A percentile compares a stretch with the other conserved stretches of the same genome.
Conservation (phyloP, 2,329 filamentous ascomycete genomes). For the Clarireedia sp. region DNA sequence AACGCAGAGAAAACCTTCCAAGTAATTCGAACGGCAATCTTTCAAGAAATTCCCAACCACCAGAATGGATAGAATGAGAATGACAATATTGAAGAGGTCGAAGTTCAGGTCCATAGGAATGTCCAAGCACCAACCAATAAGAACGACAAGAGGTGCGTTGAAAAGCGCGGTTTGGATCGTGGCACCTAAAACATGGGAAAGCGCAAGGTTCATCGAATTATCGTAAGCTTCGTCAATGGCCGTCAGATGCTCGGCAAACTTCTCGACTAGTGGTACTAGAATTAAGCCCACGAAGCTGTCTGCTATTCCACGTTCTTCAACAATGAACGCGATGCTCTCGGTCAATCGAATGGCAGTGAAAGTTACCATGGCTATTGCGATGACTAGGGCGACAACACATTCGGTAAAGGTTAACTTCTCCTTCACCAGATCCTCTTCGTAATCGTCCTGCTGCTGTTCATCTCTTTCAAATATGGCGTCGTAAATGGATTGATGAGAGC, state of each 20-base stretch:
- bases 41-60: conserved; percentile 82
- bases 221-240: conserved; percentile 80
- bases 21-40: conserved; percentile 83
- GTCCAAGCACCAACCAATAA: conserved; percentile 72
- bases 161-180: conserved; percentile 85
- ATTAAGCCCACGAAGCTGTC: conserved; percentile 64
- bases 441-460: conserved; percentile 59
- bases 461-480: conserved; percentile 65
- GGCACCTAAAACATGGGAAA: conserved; percentile 43
- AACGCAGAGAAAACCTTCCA: conserved; percentile 77
- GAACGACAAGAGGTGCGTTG: conserved; percentile 74
- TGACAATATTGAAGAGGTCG: conserved; percentile 77
- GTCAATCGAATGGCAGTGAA: conserved; percentile 69
- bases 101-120: conserved; percentile 74
- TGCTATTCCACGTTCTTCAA: conserved; percentile 41
- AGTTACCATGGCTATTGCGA: conserved; percentile 62
- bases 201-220: conserved; percentile 50
- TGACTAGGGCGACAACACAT: conserved; percentile 53
- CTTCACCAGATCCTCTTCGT: conserved; percentile 50
- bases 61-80: conserved; percentile 71
- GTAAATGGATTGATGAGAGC: conserved; percentile 69
- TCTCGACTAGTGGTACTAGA: conserved; percentile 74
- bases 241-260: conserved; percentile 77
- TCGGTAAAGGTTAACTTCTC: conserved; percentile 69
- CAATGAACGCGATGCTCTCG: conserved; percentile 58